Conservation (phyloP, 169 alveolate genomes). For the Miamiensis avidus region DNA sequence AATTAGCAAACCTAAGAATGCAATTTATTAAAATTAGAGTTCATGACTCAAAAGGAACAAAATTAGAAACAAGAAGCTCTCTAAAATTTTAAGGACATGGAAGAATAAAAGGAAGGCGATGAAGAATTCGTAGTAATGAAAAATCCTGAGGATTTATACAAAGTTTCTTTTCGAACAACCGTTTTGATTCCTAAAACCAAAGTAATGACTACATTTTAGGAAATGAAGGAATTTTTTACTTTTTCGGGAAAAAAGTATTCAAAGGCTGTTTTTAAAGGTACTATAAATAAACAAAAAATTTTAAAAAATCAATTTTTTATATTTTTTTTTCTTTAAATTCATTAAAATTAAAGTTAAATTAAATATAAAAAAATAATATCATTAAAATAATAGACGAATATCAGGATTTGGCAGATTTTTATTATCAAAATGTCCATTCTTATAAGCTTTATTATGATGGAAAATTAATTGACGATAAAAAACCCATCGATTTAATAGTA, state of each 20-base stretch:
- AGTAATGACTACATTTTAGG: not conserved
- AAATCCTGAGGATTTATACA: not conserved
- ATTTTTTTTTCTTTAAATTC: too few relatives aligned
- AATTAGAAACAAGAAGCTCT: too few relatives aligned
- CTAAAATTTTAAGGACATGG: not conserved
- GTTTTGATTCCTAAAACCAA: not conserved
- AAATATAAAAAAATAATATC: too few relatives aligned
- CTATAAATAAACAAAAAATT: too few relatives aligned
- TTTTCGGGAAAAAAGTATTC: too few relatives aligned
- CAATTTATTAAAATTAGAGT: not conserved
- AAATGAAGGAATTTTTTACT: too few relatives aligned
- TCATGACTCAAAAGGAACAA: not conserved
- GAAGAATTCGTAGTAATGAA: not conserved
- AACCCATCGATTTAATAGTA: not conserved
- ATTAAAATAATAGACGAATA: not conserved
- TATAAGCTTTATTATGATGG: not conserved
- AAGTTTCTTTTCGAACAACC: not conserved
- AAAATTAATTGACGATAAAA: not conserved
- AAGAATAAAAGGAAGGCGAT: not conserved
- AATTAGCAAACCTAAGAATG: not conserved
- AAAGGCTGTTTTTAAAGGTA: not conserved
- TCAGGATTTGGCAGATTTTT: not conserved
- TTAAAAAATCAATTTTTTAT: too few relatives aligned
- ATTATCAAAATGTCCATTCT: not conserved
- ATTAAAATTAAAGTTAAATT: too few relatives aligned